A percentile compares a stretch with the other conserved stretches of the same genome.
Conservation (phyloP, 83 land plant species). For the Thuja plicata region DNA sequence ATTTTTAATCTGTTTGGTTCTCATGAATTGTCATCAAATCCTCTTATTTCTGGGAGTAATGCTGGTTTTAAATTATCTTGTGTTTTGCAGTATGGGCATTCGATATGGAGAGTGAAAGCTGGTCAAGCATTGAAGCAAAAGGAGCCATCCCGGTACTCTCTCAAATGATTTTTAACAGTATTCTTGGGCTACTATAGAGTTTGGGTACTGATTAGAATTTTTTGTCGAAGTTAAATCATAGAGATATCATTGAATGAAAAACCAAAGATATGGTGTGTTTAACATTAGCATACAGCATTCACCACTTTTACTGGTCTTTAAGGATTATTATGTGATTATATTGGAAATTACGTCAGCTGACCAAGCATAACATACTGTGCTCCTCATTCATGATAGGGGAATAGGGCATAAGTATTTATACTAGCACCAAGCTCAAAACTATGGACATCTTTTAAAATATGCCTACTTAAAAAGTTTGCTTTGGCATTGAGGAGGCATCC, state of each 20-base stretch:
- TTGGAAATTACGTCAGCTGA: background rate
- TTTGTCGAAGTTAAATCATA: background rate
- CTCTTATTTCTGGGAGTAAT: background rate
- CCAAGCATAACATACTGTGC: background rate
- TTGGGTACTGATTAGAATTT: background rate
- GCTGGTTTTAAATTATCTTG: background rate
- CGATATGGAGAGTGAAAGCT: constrained; percentile 76
- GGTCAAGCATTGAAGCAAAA: constrained; percentile 84
- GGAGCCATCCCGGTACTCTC: constrained; percentile 85
- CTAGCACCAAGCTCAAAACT: background rate
- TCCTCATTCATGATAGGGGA: background rate
- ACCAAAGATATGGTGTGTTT: background rate
- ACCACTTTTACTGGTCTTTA: background rate
- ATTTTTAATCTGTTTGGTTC: background rate
- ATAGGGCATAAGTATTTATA: background rate
- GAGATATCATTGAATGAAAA: background rate
- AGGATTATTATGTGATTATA: background rate
- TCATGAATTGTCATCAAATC: background rate
- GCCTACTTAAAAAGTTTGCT: background rate
- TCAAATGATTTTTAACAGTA: background rate
- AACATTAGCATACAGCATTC: background rate
- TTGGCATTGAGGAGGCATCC: too few species aligned
- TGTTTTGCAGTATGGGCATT: constrained; percentile 85
- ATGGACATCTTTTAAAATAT: background rate
- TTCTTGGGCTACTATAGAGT: background rate